phyloP scores from a whole-genome alignment of 2,329 filamentous ascomycete species.

The Penicillium frequentans region DNA sequence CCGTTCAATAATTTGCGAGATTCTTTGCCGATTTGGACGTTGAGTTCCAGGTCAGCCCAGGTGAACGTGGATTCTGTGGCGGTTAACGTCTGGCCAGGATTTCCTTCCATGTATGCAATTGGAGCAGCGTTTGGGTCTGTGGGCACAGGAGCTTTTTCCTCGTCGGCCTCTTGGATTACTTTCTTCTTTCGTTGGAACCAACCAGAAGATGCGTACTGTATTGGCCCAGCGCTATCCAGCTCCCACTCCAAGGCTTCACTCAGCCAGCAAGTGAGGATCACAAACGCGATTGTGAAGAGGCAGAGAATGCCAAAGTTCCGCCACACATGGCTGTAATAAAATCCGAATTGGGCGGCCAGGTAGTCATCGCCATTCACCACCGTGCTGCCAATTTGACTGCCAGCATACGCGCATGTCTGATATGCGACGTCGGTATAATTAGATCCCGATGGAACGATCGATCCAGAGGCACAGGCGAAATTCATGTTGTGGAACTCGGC shows the following conservation, averaged over 20 bases:
- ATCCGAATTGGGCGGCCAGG: slow-evolving; percentile 51
- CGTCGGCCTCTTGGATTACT: slow-evolving; percentile 14
- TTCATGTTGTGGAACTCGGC: slow-evolving; percentile 60
- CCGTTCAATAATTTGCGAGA: slow-evolving; percentile 61
- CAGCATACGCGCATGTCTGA: slow-evolving; percentile 59
- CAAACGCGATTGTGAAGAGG: slow-evolving; percentile 69
- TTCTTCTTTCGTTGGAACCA: slow-evolving; percentile 4
- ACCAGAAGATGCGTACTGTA: slow-evolving; percentile 64
- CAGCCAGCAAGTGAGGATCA: slow-evolving; percentile 65
- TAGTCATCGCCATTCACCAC: slow-evolving; percentile 56
- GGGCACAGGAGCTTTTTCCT: slow-evolving; percentile 30
- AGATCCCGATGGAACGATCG: slow-evolving; percentile 58
- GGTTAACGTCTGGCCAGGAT: slow-evolving; percentile 37
- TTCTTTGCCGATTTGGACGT: slow-evolving; percentile 61
- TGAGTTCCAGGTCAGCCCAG: slow-evolving; percentile 66
- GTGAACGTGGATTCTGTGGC: slow-evolving; percentile 64
- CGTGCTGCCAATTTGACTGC: slow-evolving; percentile 51
- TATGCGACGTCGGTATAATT: slow-evolving; percentile 50
- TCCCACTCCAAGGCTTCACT: slow-evolving; percentile 66
- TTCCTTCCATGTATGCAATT: slow-evolving; percentile 21
- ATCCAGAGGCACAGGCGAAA: slow-evolving; percentile 56
- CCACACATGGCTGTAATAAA: slow-evolving; percentile 57
- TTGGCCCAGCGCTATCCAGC: slow-evolving; percentile 58
- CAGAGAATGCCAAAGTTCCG: slow-evolving; percentile 74
- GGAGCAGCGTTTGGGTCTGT: slow-evolving; percentile 19